phyloP scores from a whole-genome alignment of 2,329 filamentous ascomycete genomes.

The Cladobotryum protrusum region DNA sequence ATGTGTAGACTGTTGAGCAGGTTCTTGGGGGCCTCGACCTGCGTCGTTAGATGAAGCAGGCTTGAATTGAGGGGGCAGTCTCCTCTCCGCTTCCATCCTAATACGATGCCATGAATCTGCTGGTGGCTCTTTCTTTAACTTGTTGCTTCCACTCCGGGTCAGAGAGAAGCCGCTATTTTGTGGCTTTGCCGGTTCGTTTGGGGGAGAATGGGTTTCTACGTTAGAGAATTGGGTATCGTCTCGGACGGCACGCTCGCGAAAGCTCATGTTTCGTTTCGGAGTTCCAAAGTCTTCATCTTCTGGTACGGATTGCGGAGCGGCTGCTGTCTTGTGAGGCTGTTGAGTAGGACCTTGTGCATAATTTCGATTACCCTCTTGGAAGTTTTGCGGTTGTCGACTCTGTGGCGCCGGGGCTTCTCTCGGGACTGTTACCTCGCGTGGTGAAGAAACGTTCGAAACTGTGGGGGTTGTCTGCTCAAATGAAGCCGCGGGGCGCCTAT shows the following conservation, averaged over 20 bases:
- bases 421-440: conserved; percentile 13
- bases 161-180: conserved; percentile 32
- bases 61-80: conserved; percentile 10
- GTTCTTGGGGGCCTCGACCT: not conserved
- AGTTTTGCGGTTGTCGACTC: conserved; percentile 21
- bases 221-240: conserved; percentile 34
- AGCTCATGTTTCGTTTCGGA: conserved; percentile 52
- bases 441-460: not conserved
- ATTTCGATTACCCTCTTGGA: not conserved
- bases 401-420: conserved; percentile 4
- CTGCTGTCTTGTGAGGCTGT: conserved; percentile 8
- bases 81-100: conserved; percentile 38
- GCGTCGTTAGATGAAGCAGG: not conserved
- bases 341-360: conserved; percentile 17
- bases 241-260: conserved; percentile 50
- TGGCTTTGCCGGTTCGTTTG: conserved; percentile 22
- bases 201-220: conserved; percentile 20
- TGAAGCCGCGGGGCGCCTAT: not conserved
- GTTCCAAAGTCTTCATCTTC: conserved; percentile 25
- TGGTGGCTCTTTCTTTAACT: conserved; percentile 52
- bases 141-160: conserved; percentile 49
- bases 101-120: conserved; percentile 42
- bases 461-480: conserved; percentile 3
- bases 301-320: conserved; percentile 12
- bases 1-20: conserved; percentile 8